Conservation (phyloP, 257 asterid genomes). For the Primulina tabacum region DNA sequence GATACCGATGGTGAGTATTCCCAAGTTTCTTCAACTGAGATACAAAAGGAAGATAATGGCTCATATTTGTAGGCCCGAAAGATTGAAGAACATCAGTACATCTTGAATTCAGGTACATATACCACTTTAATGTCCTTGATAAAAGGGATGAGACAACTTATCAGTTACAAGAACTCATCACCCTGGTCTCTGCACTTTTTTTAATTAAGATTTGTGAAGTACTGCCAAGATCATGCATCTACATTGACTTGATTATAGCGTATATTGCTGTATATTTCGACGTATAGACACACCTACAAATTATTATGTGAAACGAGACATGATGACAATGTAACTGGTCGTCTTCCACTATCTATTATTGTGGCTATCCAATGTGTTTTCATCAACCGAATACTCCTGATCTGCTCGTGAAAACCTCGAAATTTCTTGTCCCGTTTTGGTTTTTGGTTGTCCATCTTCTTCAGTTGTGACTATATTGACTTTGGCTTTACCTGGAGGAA, state of each 20-base stretch:
- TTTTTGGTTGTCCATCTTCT: too few relatives aligned
- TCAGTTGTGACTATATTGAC: too few relatives aligned
- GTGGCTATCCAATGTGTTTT: too few relatives aligned
- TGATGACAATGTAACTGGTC: too few relatives aligned
- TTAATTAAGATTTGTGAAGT: slow-evolving; percentile 3
- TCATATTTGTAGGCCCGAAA: slow-evolving; percentile 30
- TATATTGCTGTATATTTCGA: too few relatives aligned
- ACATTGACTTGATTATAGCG: neutral
- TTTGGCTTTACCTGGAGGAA: too few relatives aligned
- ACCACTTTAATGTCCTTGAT: neutral
- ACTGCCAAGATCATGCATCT: neutral
- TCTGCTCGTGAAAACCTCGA: too few relatives aligned
- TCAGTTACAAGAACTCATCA: slow-evolving; percentile 8
- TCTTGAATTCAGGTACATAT: slow-evolving; percentile 5
- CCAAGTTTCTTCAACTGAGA: slow-evolving; percentile 38
- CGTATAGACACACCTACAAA: too few relatives aligned
- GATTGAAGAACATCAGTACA: slow-evolving; percentile 9
- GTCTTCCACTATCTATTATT: too few relatives aligned
- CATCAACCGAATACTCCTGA: too few relatives aligned
- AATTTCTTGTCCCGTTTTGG: too few relatives aligned
- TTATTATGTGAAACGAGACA: too few relatives aligned
- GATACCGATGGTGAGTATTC: slow-evolving; percentile 45
- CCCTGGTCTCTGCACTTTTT: slow-evolving; percentile 1
- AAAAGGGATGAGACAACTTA: slow-evolving; percentile 9
- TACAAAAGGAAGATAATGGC: slow-evolving; percentile 44